A percentile compares a stretch with the other conserved stretches of the same genome.
Conservation (phyloP, 208 protist species). For the Trypanosoma grayi region DNA sequence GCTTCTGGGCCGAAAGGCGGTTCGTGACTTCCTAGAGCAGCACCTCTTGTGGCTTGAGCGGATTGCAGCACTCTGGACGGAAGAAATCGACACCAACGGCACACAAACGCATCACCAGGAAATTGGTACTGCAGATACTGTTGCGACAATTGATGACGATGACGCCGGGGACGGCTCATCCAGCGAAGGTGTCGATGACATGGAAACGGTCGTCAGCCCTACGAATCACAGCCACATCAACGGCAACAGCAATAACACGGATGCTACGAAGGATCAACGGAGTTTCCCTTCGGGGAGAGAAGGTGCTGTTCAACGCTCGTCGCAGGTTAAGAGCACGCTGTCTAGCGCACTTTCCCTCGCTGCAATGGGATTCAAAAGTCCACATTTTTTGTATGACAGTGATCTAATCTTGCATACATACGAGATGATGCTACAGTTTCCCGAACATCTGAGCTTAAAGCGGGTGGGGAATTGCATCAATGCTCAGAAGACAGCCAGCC, state of each 20-base stretch:
- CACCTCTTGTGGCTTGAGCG: conserved; percentile 15
- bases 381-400: conserved; percentile 10
- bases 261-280: neutral
- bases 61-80: conserved; percentile 16
- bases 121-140: neutral
- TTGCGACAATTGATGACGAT: neutral
- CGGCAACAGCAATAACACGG: neutral
- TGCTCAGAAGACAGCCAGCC: neutral
- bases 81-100: neutral
- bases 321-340: neutral
- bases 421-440: conserved; percentile 13
- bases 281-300: neutral
- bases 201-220: neutral
- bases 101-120: no score
- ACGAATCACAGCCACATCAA: neutral
- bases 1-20: conserved; percentile 1
- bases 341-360: neutral
- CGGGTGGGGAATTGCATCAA: neutral
- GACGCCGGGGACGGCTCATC: neutral
- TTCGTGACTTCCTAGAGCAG: neutral
- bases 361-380: conserved; percentile 1
- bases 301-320: neutral
- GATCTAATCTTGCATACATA: conserved; percentile 12
- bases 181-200: neutral
- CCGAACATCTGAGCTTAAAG: conserved; percentile 10